Conservation (phyloP, 2,329 filamentous ascomycete genomes). For the Xylaria sp. region DNA sequence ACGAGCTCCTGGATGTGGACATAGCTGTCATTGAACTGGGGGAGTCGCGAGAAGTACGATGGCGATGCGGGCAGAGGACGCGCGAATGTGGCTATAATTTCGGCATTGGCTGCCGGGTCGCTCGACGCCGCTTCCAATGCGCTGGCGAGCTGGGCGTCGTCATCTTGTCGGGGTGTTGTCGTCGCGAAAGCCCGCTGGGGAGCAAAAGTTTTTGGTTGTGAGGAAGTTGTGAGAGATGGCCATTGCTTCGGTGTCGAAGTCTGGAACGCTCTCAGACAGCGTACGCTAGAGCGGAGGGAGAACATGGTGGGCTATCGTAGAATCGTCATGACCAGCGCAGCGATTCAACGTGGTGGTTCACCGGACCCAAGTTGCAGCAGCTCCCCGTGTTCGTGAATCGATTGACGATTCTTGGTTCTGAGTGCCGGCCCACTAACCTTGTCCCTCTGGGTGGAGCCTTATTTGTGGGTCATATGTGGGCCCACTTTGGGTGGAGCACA, state of each 20-base stretch:
- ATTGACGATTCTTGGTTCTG: neutral
- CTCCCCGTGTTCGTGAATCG: slow-evolving; percentile 8
- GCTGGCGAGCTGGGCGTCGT: neutral
- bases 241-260: slow-evolving; percentile 22
- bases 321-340: slow-evolving; percentile 25
- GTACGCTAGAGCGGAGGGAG: slow-evolving; percentile 28
- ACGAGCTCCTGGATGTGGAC: slow-evolving; percentile 68
- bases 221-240: slow-evolving; percentile 17
- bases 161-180: slow-evolving; percentile 13
- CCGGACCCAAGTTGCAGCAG: slow-evolving; percentile 5
- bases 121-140: slow-evolving; percentile 27
- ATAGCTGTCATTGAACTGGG: slow-evolving; percentile 79
- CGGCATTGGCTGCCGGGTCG: neutral
- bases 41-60: slow-evolving; percentile 90
- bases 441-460: slow-evolving; percentile 8
- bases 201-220: slow-evolving; percentile 19
- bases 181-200: slow-evolving; percentile 22
- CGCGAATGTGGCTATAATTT: slow-evolving; percentile 40
- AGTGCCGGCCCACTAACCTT: neutral
- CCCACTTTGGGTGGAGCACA: neutral
- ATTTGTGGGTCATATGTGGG: neutral
- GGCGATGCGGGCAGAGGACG: slow-evolving; percentile 78
- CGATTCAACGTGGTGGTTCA: neutral
- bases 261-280: slow-evolving; percentile 30
- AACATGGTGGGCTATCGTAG: slow-evolving; percentile 28